A percentile compares a stretch with the other conserved stretches of the same genome.
Evolutionary conservation across 208 protist species (phyloP).

Genomic region (Trichomonas vaginalis): DNA sequence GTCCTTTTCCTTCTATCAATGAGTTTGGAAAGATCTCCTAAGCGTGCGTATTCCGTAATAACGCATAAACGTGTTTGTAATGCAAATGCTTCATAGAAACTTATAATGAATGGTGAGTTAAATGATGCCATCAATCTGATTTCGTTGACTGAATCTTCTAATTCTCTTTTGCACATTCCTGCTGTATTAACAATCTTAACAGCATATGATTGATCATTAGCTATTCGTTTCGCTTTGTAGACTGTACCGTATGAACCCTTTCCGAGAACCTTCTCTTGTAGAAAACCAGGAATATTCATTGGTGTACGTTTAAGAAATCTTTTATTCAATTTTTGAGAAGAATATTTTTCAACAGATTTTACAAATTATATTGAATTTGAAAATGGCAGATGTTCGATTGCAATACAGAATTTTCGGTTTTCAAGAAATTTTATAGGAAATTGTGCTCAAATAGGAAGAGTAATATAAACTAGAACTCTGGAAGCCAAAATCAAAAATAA

Average conservation of each 20-base stretch:
- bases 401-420: no score
- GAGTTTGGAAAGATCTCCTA: slow-evolving; percentile 36
- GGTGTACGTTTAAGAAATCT: not conserved
- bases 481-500: no score
- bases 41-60: slow-evolving; percentile 41
- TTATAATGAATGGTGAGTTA: slow-evolving; percentile 37
- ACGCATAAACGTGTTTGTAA: slow-evolving; percentile 46
- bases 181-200: slow-evolving; percentile 28
- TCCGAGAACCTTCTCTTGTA: not conserved
- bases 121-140: slow-evolving; percentile 47
- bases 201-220: slow-evolving; percentile 8
- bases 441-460: no score
- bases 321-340: not conserved
- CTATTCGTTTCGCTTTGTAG: not conserved
- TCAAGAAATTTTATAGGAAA: no score
- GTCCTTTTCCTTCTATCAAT: not conserved
- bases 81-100: slow-evolving; percentile 46
- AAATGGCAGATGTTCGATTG: no score
- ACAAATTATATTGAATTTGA: no score
- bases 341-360: no score
- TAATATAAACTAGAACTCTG: no score
- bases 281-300: slow-evolving; percentile 9
- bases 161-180: slow-evolving; percentile 21
- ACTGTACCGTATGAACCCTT: not conserved
- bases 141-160: slow-evolving; percentile 50